phyloP scores from a whole-genome alignment of 371 early-diverging fungal species.

The Rhizopus sp. region DNA sequence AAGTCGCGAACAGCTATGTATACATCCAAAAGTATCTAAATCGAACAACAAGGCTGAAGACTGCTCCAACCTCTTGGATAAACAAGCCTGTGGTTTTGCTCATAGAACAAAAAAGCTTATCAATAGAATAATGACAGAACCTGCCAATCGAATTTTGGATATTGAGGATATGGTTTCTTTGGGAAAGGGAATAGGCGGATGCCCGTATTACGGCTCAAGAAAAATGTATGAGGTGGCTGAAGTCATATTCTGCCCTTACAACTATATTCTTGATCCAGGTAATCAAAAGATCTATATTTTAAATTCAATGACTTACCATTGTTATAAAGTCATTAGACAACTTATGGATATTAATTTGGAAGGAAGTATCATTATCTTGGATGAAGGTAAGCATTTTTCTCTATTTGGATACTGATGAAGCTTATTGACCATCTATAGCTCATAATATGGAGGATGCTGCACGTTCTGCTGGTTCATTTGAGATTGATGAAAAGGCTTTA shows the following conservation, averaged over 20 bases:
- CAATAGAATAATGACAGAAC: slow-evolving; percentile 5
- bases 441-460: slow-evolving; percentile 66
- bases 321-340: slow-evolving; percentile 51
- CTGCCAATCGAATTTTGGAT: slow-evolving; percentile 56
- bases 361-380: slow-evolving; percentile 80
- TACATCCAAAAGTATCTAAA: slow-evolving; percentile 45
- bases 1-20: slow-evolving; percentile 59
- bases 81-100: slow-evolving; percentile 25
- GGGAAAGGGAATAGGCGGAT: slow-evolving; percentile 53
- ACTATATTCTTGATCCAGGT: slow-evolving; percentile 84
- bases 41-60: slow-evolving; percentile 45
- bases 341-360: slow-evolving; percentile 60
- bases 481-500: slow-evolving; percentile 49
- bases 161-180: slow-evolving; percentile 71
- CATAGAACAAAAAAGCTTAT: slow-evolving; percentile 16
- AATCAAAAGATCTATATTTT: slow-evolving; percentile 12
- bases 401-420: neutral
- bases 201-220: slow-evolving; percentile 85
- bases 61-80: slow-evolving; percentile 48
- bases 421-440: slow-evolving; percentile 18
- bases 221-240: slow-evolving; percentile 65
- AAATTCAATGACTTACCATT: neutral
- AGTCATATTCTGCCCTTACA: slow-evolving; percentile 92
- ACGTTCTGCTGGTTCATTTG: slow-evolving; percentile 54
- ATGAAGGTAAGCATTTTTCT: slow-evolving; percentile 72